A percentile compares a stretch with the other conserved stretches of the same genome.
Conservation (phyloP, 805 yeast species). For the Naumovozyma castellii region DNA sequence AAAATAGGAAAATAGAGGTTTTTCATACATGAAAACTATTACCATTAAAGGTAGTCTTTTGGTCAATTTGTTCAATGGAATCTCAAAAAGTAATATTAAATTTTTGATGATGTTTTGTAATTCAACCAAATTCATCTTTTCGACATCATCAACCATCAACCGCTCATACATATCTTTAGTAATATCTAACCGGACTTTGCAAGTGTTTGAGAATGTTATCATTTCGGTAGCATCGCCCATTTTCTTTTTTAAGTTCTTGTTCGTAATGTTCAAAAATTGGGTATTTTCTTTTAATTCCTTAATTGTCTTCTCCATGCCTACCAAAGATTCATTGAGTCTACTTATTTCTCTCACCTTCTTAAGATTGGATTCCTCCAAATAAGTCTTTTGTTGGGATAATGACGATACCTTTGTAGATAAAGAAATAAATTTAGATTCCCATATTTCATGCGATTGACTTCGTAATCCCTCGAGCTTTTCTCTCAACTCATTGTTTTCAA, state of each 20-base stretch:
- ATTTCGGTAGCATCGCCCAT: constrained; percentile 19
- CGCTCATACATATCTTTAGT: constrained; percentile 1
- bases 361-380: background rate
- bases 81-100: constrained; percentile 24
- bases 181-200: background rate
- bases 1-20: constrained; percentile 25
- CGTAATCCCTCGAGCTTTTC: background rate
- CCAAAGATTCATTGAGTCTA: background rate
- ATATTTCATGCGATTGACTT: background rate
- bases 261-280: background rate
- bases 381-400: background rate
- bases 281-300: background rate
- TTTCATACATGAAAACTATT: constrained; percentile 20
- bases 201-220: constrained; percentile 10
- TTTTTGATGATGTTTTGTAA: constrained; percentile 32
- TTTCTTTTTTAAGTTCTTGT: background rate
- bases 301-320: background rate
- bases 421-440: background rate
- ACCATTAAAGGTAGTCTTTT: constrained; percentile 22
- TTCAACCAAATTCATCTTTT: constrained; percentile 21
- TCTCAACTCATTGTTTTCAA: background rate
- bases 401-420: background rate
- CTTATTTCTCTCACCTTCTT: background rate
- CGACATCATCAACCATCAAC: constrained; percentile 20
- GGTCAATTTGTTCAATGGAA: constrained; percentile 26